phyloP scores from a whole-genome alignment of 1,284 basidiomycete genomes.

The Marasmius sp. region DNA sequence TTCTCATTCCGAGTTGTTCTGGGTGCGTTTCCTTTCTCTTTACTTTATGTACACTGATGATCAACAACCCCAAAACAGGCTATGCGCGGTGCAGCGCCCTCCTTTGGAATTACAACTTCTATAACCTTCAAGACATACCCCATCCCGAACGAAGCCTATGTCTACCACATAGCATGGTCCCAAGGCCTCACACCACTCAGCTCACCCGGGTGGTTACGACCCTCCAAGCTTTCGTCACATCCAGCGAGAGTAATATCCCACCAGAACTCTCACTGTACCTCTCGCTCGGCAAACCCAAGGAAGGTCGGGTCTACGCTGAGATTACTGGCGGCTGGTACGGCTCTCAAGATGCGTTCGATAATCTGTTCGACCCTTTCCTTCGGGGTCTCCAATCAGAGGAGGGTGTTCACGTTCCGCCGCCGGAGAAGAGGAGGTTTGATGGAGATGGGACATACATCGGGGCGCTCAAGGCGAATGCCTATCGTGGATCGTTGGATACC shows the following conservation, averaged over 20 bases:
- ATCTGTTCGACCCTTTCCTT: neutral
- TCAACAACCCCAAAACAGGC: constrained; percentile 17
- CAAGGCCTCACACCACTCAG: constrained; percentile 4
- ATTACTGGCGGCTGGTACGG: constrained; percentile 12
- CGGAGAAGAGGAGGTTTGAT: neutral
- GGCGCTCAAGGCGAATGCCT: neutral
- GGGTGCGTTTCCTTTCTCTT: constrained; percentile 16
- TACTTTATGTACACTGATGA: neutral
- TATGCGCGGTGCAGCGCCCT: constrained; percentile 29
- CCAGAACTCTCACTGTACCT: constrained; percentile 8
- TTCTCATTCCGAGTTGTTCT: constrained; percentile 30
- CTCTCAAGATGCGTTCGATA: neutral
- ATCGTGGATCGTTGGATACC: neutral
- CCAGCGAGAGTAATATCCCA: neutral
- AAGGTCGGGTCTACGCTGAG: constrained; percentile 4
- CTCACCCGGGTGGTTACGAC: constrained; percentile 10
- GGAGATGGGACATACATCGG: constrained; percentile 3
- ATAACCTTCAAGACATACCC: constrained; percentile 27
- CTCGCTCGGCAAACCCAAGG: constrained; percentile 4
- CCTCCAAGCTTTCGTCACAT: constrained; percentile 18
- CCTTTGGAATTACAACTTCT: constrained; percentile 31
- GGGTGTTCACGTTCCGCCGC: neutral
- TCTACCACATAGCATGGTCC: constrained; percentile 15
- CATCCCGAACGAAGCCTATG: constrained; percentile 21
- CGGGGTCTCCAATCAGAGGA: no score